A percentile compares a stretch with the other conserved stretches of the same genome.
Conservation (phyloP, 306 rosid genomes). For the Parietaria judaica region DNA sequence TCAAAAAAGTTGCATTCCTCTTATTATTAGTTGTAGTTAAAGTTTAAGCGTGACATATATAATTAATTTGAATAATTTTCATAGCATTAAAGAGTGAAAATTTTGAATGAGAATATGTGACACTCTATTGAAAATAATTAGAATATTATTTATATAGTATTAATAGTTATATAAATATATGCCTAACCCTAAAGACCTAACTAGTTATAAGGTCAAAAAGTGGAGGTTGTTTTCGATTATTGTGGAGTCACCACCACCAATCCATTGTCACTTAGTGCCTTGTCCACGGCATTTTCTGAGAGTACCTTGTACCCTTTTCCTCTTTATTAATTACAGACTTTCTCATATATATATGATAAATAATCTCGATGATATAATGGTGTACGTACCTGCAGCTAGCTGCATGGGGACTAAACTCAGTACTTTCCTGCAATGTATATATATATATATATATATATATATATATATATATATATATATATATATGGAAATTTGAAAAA, state of each 20-base stretch:
- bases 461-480: no score
- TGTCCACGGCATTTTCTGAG: slow-evolving; percentile 5
- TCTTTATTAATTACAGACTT: background rate
- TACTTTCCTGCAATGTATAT: background rate
- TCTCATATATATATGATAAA: background rate
- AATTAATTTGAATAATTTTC: no score
- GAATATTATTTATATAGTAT: no score
- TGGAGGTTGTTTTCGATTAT: background rate
- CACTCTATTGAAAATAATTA: no score
- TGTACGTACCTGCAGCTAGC: slow-evolving; percentile 14
- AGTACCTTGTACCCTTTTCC: background rate
- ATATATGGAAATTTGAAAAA: no score
- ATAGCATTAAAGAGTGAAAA: no score
- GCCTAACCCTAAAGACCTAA: background rate
- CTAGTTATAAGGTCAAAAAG: background rate
- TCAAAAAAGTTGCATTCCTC: background rate
- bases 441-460: background rate
- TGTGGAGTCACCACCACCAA: background rate
- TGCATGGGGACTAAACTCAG: background rate
- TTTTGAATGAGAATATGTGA: no score
- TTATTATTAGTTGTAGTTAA: no score
- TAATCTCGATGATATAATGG: background rate
- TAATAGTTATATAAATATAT: no score
- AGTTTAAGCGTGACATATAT: no score
- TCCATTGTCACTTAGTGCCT: slow-evolving; percentile 5